Evolutionary conservation across 2,329 filamentous ascomycete genomes (phyloP), one percentile per base, ranked within the genome.

Genomic region (Trichoderma sp.): DNA sequence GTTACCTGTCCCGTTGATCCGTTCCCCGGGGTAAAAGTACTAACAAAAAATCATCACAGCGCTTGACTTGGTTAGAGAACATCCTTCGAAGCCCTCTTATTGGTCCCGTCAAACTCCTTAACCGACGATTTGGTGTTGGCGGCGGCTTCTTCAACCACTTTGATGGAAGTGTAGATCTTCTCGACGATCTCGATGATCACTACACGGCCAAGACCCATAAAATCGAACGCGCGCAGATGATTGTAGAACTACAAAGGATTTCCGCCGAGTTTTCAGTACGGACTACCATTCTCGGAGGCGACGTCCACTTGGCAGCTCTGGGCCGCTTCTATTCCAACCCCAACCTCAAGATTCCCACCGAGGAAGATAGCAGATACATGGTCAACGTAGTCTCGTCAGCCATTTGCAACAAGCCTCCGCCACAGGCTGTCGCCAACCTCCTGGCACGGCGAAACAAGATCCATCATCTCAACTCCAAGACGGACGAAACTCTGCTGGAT

Each of bases 21-120:
- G 27, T 29, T 14, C 37, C 6, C 16, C 3, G 3, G 21, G 33
- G 31, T 3, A 24, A 40, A 40, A 27, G 13, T 1, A 19, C n/a
- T 37, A 21, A 47, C 31, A 24, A 59, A 33, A 37, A 19, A 6
- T 13, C 35, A 16, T 35, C 21, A 7, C 72, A 89, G 86, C 93
- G 95, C 74, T 85, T 97, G 66, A 96, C 94, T n/a, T 97, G 95
- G 95, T 85, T 97, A 5, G 95, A 98, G 78, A 97, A 97, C 76
- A 92, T 97, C 69, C 88, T 98, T 74, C 87, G 87, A 19, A 96
- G 93, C 71, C 94, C 95, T 0, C 74, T 97, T 29, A 94, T 97
- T 76, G 94, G 91, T 0, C 94, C 94, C 0, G 89, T 97, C 77
- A 94, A 94, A 76, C 90, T 98, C 72, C 79, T 97, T 74, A 96